Base-by-base conservation (phyloP, 331 rosid genomes). In the Quercus tomentella region DNA sequence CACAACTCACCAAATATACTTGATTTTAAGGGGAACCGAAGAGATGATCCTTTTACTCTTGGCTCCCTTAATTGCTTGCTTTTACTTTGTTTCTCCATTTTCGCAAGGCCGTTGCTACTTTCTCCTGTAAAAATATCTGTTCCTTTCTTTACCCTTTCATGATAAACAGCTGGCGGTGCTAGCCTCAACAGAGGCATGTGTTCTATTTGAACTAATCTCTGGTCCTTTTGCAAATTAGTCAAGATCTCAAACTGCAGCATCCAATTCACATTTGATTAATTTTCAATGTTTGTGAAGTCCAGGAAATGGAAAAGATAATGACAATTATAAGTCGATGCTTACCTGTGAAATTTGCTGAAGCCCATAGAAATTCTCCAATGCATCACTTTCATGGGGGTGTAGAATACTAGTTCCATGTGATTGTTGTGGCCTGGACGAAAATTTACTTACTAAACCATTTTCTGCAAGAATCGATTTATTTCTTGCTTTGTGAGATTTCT, bases 161-260 rank as follows among this genome's bases (percentile, higher is more conserved):
- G 28, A 26, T 26, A 26, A 26, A 26, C 28, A 26, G 28, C 28
- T 26, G 28, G 28, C 0, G 28, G 28, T 26, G 28, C 28, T 2
- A 26, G 28, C 28, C 79, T 89, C 87, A 93, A 72, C 57, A 78
- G 99, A 79, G 96, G 93, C 83, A 91, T 79, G 86, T 81, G 90
- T 76, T 95, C 99, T 72, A 93, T 79, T 86, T 91, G 97, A 25
- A 88, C 88, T 72, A 91, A 84, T 75, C 92, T 90, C 77, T 87
- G 89, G 55, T 91, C 85, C 61, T 84, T 88, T 81, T 89, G 90
- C 84, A 95, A 84, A 84, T 88, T 89, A 76, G 80, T 83, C 94
- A 95, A 81, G 62, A 95, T 90, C 91, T 93, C 96, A 87, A 91
- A 95, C 99, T 93, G 96, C 94, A 89, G 62, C 72, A 82, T 45